These are phyloP conservation scores for Lophiostoma macrostomum DNA, from an alignment of 495 filamentous ascomycete genomes.

Conservation along the genomic window DNA sequence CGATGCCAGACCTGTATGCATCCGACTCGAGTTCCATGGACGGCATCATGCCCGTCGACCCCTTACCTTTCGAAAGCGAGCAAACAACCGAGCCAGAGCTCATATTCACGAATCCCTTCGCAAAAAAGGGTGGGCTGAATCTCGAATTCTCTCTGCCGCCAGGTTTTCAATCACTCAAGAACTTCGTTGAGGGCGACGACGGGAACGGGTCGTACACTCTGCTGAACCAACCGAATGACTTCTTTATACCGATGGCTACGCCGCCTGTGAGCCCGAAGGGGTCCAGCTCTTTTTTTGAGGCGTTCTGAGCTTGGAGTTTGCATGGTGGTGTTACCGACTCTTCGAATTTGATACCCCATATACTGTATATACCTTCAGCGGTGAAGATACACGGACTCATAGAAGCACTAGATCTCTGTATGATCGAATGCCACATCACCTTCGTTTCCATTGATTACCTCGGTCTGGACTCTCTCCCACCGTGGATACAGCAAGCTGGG, in stretches of 20 bases:
- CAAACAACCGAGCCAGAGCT: constrained; percentile 12
- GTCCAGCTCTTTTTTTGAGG: not conserved
- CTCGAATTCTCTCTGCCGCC: constrained; percentile 12
- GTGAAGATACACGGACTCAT: too few relatives aligned
- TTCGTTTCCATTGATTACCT: too few relatives aligned
- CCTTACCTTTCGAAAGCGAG: not conserved
- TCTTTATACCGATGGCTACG: constrained; percentile 7
- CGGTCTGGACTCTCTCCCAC: too few relatives aligned
- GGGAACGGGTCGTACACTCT: constrained; percentile 13
- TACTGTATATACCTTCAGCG: too few relatives aligned
- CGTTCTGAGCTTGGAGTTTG: too few relatives aligned
- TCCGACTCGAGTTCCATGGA: constrained; percentile 20
- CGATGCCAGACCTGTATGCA: constrained; percentile 14
- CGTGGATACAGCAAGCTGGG: too few relatives aligned
- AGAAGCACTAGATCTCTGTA: too few relatives aligned
- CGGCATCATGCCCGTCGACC: constrained; percentile 7
- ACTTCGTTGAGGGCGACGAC: constrained; percentile 20
- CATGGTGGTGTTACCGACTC: too few relatives aligned
- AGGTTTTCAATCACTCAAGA: constrained; percentile 25
- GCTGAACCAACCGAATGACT: not conserved
- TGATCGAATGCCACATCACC: too few relatives aligned
- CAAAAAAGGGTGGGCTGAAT: constrained; percentile 6
- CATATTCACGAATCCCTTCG: constrained; percentile 25
- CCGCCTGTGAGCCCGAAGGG: constrained; percentile 10
- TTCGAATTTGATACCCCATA: too few relatives aligned